Evolutionary conservation across 495 filamentous ascomycete species (phyloP), one percentile per base, ranked within the genome.

Genomic region (Penicillium bovifimosum): DNA sequence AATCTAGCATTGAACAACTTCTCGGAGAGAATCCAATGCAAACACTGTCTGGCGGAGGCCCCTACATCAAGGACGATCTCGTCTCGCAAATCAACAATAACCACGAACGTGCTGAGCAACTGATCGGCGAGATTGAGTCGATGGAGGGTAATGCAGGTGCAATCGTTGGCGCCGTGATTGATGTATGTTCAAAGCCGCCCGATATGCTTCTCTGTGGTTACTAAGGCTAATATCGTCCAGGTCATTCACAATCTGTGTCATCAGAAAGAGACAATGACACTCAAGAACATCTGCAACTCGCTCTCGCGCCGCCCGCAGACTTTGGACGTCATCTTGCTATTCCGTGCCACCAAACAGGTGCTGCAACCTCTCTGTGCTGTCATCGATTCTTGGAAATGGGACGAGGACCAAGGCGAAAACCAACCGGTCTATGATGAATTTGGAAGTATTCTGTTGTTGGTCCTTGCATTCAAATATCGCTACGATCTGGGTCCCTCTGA

Each of bases 351-450:
- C 7, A 79, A 81, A 35, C 80, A 81, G 31, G 78, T 97, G 16
- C 68, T 97, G 3, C 83, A 89, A 48, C 91, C 93, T 14, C 72
- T 98, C 10, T 96, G 91, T 61, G 77, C 85, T 28, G 69, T 96
- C 8, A 72, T 98, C 8, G 90, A 97, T 67, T 82, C 83, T 41
- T 98, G 92, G 93, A 78, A 80, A 14, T 95, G 92, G 68, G 92
- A 96, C 53, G 92, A 95, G 55, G 92, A 96, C 47, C 89, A 95
- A 63, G 76, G 85, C 32, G 93, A 98, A 64, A 93, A 93, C 59
- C 91, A 96, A 63, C 93, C 92, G 0, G 87, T 96, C 1, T 97
- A 97, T 60, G 92, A 97, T 56, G 95, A 98, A 54, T 98, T 97
- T 53, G 90, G 91, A 0, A 87, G 88, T 36, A 86, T 96, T 13